Base-by-base conservation (phyloP, 768 basidiomycete species). In the Suillus sp. region DNA sequence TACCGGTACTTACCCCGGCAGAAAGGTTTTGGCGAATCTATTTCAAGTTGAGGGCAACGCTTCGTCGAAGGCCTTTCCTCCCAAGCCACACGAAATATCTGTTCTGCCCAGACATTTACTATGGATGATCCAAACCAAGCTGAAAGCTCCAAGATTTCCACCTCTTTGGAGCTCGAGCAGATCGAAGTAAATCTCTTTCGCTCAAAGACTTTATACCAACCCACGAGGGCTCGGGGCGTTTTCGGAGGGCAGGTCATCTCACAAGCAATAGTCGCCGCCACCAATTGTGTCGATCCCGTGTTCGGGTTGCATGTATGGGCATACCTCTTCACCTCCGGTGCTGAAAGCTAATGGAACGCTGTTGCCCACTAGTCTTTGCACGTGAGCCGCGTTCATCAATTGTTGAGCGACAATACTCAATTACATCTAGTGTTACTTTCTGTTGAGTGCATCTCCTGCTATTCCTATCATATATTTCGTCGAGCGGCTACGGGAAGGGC, bases 241-340 rank as follows among this genome's bases (percentile, higher is more conserved):
- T 95, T 92, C 69, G 93, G 93, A 64, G 93, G 93, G 78, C 92
- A 94, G 75, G 93, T 95, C 62, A 93, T 95, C 67, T 92, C 90
- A 42, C 93, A 95, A 70, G 93, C 92, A 5, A 77, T 95, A 34
- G 89, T 92, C 14, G 84, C 91, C 2, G 93, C 93, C 1, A 92
- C 91, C 16, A 88, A 87, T 64, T 86, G 87, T 59, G 90, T 95
- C 0, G 78, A 86, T 50, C 79, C 86, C 13, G 80, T 77, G 18
- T 92, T 83, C 73, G 83, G 82, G 30, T 75, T 93, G 35, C 91
- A 95, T 77, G 92, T 93, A 70, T 79, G 92, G 75, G 20, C 43
- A 37, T 20, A 48, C n/a, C n/a, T 25, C 18, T 43, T 25, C 45
- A 43, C 38, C 35, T 40, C 22, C 18, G 20, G 38, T 18, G 20